phyloP scores from a whole-genome alignment of 176 grass and related monocot species.

The Paspalum notatum region DNA sequence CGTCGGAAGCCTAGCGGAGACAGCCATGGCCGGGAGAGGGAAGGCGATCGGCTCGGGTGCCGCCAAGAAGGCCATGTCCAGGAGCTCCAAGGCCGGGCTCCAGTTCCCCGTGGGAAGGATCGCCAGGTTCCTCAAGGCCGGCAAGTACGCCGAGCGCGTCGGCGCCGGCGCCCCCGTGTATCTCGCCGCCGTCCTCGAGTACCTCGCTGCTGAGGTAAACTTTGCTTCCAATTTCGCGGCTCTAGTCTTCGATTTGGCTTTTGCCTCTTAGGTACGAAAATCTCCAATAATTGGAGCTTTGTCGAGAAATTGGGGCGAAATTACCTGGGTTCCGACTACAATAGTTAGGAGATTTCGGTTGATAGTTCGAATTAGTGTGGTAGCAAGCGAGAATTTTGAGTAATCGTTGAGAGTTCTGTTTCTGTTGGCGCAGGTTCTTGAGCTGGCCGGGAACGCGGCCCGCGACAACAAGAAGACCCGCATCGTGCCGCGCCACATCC shows the following conservation, averaged over 20 bases:
- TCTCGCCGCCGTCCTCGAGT: conserved; percentile 95
- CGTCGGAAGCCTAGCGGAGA: background rate
- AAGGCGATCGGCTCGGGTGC: conserved; percentile 87
- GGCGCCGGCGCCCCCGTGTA: conserved; percentile 95
- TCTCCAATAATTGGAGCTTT: too few relatives aligned
- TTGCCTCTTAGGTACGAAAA: too few relatives aligned
- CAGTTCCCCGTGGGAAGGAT: conserved; percentile 98
- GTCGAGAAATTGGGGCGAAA: background rate
- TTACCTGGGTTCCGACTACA: background rate
- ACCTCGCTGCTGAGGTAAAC: conserved; percentile 85
- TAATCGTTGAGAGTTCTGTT: background rate
- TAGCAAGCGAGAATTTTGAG: background rate
- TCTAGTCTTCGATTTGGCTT: background rate
- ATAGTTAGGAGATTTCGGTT: background rate
- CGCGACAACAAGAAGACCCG: conserved; percentile 98
- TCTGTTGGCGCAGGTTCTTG: conserved; percentile 57
- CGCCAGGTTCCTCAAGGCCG: conserved; percentile 91
- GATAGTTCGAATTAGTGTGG: background rate
- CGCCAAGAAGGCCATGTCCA: conserved; percentile 78
- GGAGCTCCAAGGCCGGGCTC: conserved; percentile 97
- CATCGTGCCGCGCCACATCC: conserved; percentile 98
- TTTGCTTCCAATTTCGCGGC: background rate
- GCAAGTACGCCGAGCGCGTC: conserved; percentile 98
- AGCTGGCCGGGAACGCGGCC: conserved; percentile 91
- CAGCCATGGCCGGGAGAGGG: conserved; percentile 82